Evolutionary conservation across 1,139 yeast genomes (phyloP), one percentile per base, ranked within the genome.

Genomic region (Debaryomyces coudertii): DNA sequence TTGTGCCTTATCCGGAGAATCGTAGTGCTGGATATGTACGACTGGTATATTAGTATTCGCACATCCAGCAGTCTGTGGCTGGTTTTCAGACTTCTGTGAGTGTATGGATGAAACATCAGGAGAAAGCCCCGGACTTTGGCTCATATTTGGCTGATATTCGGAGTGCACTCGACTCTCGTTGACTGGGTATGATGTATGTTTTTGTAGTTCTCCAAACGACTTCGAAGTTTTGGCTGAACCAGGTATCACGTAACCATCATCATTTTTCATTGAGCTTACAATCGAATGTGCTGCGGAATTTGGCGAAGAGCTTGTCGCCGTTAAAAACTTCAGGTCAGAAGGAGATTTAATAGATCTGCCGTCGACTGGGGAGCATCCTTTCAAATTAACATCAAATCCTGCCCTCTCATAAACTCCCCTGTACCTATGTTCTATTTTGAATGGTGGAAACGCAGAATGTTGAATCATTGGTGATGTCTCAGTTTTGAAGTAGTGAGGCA

Each of bases 341-440:
- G 40, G 34, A 2, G 44, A 43, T 15, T 7, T 23, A 11, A 22
- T 34, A 11, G 43, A 39, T 11, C 43, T 43, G 7, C 20, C 16
- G 5, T 36, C 45, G 6, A 47, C 25, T 2, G 38, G 40, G 7
- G 31, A 25, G n/a, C 28, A 8, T n/a, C 45, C 54, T 7, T 47
- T 59, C 47, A 59, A 56, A 52, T 71, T 71, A 28, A 80, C 79
- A 38, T 82, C 87, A 53, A 83, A 83, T 0, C 88, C 88, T 0
- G 87, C 87, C 53, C 87, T 63, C 60, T 83, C 87, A 53, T 82
- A 77, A 4, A 82, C 87, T 1, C 86, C 83, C 53, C 71, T 72
- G 59, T 80, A 82, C 33, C 80, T 66, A 43, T 76, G 80, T 39
- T 77, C 77, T 1, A 78, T 71, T 50, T 79, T 80, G 53, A 83